Evolutionary conservation across 2,329 filamentous ascomycete genomes (phyloP), one percentile per base, ranked within the genome.

Genomic region (Zopfia rhizophila): DNA sequence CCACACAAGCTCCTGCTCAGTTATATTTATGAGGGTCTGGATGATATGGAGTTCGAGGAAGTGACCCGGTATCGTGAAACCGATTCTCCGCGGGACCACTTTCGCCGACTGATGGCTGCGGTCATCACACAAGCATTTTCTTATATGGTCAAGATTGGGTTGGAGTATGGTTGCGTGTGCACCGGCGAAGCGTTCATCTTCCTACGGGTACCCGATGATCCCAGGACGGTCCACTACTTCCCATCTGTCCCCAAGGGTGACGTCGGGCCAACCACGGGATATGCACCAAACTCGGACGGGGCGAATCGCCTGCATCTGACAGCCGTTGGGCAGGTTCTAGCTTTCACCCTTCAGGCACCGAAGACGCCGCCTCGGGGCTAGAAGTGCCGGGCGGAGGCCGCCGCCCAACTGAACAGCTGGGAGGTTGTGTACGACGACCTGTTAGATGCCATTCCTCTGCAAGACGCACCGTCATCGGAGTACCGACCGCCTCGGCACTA

Each of bases 61-160:
- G 68, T 76, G 10, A 60, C 78, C 5, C 51, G 65, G 2, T 59
- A 64, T 27, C 50, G 68, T 45, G 59, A 50, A 22, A 66, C 66
- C 4, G 70, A 66, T 11, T 64, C 50, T 5, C 72, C 72, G 31
- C 47, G 64, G 27, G 69, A 75, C 31, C 50, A 68, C 23, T 70
- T 70, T 13, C 69, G 73, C 39, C 69, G 58, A 47, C 63, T 77
- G 4, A 62, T 73, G 0, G 67, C 71, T 7, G 72, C 77, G 17
- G 72, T 77, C 10, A 59, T 82, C 25, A 75, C 75, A 4, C 73
- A 82, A 59, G 74, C 70, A 1, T 82, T 76, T 53, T 70, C 76
- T 24, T 80, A 81, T 57, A 82, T 82, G 71, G 70, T 82, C 8
- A 55, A 75, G 37, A 63, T 61, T 11, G 74, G 79, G 0, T 63